Evolutionary conservation across 2,329 filamentous ascomycete species (phyloP).

Genomic region (Trichoderma sp.): DNA sequence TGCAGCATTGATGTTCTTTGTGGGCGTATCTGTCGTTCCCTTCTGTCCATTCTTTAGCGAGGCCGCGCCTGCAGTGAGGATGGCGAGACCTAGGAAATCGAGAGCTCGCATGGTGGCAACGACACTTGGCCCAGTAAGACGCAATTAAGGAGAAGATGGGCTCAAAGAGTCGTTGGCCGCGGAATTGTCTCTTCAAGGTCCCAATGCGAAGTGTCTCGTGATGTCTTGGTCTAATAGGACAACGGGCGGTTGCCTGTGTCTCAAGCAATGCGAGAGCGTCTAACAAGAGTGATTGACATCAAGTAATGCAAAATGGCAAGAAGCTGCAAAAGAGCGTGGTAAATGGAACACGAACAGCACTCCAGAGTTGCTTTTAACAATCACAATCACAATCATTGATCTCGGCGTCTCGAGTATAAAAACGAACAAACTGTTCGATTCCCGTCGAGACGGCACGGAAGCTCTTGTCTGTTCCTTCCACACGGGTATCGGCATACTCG

Average conservation of each 20-base stretch:
- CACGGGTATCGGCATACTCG: neutral
- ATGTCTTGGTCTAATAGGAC: neutral
- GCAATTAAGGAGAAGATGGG: neutral
- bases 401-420: neutral
- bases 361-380: neutral
- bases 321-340: neutral
- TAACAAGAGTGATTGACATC: neutral
- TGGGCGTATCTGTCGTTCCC: neutral
- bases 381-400: neutral
- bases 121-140: neutral
- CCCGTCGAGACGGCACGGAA: neutral
- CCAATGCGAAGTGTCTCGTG: neutral
- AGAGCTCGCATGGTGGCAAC: slow-evolving; percentile 13
- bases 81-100: neutral
- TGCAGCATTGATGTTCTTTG: slow-evolving; percentile 3
- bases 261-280: neutral
- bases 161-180: neutral
- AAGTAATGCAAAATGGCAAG: neutral
- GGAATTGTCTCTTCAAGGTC: neutral
- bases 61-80: neutral
- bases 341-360: neutral
- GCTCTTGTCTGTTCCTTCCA: neutral
- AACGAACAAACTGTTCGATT: neutral
- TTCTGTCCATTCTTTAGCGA: neutral
- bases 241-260: neutral